phyloP scores from a whole-genome alignment of 2,329 filamentous ascomycete genomes.

The Colletotrichum tamarilloi region DNA sequence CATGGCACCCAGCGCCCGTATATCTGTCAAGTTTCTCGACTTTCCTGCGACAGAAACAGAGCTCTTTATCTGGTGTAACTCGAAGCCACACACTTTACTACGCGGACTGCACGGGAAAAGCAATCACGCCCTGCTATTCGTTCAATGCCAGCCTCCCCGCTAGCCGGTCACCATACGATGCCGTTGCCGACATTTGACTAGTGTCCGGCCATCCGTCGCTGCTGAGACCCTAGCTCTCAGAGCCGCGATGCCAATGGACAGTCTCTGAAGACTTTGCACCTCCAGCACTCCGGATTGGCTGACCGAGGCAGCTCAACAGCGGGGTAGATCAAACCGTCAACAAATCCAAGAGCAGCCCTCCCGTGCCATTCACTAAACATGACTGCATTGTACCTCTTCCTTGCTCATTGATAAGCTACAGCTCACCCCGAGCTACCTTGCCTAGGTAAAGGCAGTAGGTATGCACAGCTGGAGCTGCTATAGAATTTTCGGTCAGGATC shows the following conservation, averaged over 20 bases:
- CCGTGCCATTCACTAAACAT: conserved; percentile 3
- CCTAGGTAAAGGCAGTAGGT: not conserved
- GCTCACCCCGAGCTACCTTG: not conserved
- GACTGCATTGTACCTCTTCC: not conserved
- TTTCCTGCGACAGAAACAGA: not conserved
- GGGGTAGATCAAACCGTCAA: conserved; percentile 7
- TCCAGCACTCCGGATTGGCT: conserved; percentile 17
- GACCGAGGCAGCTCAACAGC: not conserved
- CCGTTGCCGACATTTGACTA: conserved; percentile 4
- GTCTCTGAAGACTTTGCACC: not conserved
- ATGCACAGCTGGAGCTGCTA: not conserved
- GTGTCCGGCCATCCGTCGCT: conserved; percentile 26
- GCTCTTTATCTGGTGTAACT: not conserved
- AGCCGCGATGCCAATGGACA: not conserved
- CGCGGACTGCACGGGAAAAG: not conserved
- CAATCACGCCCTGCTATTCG: not conserved
- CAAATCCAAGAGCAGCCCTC: conserved; percentile 11
- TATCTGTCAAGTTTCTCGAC: conserved; percentile 5
- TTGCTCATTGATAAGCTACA: not conserved
- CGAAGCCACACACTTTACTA: not conserved
- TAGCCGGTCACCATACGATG: conserved; percentile 4
- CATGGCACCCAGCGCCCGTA: not conserved
- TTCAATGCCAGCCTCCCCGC: conserved; percentile 21
- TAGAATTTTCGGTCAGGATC: not conserved
- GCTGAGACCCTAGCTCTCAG: not conserved